A percentile compares a stretch with the other conserved stretches of the same genome.
phyloP scores from a whole-genome alignment of 106 monocot genomes.

The Alisma plantagoaquatica region DNA sequence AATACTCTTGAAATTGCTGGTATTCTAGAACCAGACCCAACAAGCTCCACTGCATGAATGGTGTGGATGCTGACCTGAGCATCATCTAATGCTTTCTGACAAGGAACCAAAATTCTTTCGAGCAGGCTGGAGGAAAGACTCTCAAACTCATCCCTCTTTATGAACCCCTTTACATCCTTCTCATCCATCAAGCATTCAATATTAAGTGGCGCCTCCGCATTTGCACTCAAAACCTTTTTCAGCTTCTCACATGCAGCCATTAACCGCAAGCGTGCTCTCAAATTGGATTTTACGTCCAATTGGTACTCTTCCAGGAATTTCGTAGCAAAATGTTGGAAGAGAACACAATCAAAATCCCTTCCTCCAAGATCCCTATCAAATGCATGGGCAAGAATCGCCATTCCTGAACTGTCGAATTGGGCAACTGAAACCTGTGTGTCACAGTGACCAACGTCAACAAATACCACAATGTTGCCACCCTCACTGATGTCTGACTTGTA shows the following conservation, averaged over 20 bases:
- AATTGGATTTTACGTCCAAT: slow-evolving; percentile 56
- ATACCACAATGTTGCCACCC: slow-evolving; percentile 21
- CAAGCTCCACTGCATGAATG: slow-evolving; percentile 74
- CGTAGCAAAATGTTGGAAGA: slow-evolving; percentile 51
- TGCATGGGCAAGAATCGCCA: slow-evolving; percentile 66
- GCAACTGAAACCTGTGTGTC: slow-evolving; percentile 71
- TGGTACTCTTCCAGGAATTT: slow-evolving; percentile 51
- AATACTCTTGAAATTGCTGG: slow-evolving; percentile 52
- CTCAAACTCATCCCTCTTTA: slow-evolving; percentile 88
- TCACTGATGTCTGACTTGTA: slow-evolving; percentile 33
- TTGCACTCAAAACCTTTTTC: slow-evolving; percentile 88
- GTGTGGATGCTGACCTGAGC: slow-evolving; percentile 28
- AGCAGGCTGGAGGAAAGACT: slow-evolving; percentile 48
- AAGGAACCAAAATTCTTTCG: slow-evolving; percentile 50
- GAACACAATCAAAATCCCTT: slow-evolving; percentile 74
- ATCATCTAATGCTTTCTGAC: slow-evolving; percentile 45
- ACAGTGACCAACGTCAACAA: slow-evolving; percentile 78
- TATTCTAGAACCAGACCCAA: slow-evolving; percentile 84
- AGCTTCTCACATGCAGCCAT: slow-evolving; percentile 74
- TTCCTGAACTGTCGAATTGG: slow-evolving; percentile 32
- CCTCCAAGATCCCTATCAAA: slow-evolving; percentile 64
- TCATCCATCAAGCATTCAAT: slow-evolving; percentile 98
- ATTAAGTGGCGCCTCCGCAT: slow-evolving; percentile 51
- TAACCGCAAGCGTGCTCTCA: slow-evolving; percentile 49
- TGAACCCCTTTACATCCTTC: slow-evolving; percentile 83